Percentiles rank a stretch among this genome's conserved stretches.
Conservation (phyloP, 208 protist species). For the Acanthamoeba rhysodes region DNA sequence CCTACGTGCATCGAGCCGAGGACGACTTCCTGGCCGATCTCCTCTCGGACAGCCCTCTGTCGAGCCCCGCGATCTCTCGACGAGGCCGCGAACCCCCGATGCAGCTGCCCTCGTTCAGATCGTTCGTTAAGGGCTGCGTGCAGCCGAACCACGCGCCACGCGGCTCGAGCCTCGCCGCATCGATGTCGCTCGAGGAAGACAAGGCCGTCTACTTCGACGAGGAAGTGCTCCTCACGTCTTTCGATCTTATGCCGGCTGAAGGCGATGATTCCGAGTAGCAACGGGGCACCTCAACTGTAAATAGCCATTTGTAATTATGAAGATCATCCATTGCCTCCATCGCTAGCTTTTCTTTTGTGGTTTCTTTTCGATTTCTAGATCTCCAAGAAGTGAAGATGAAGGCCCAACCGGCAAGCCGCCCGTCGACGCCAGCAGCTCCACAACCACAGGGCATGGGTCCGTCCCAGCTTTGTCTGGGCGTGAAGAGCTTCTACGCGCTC, state of each 20-base stretch:
- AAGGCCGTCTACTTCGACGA: neutral
- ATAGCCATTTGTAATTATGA: neutral
- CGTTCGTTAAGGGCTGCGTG: too few species aligned
- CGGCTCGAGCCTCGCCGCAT: too few species aligned
- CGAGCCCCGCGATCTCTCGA: neutral
- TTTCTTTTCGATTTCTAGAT: neutral
- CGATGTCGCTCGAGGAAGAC: neutral
- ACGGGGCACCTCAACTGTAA: neutral
- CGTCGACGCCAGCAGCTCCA: neutral
- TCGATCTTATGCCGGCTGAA: neutral
- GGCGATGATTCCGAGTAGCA: neutral
- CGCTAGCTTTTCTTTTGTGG: neutral
- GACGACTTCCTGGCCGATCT: neutral
- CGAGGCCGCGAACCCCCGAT: neutral
- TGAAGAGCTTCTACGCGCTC: slow-evolving; percentile 43
- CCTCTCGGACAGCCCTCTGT: too few species aligned
- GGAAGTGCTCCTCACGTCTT: neutral
- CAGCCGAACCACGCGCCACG: too few species aligned
- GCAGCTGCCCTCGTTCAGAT: too few species aligned
- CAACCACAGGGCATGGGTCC: neutral
- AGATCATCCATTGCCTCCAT: neutral
- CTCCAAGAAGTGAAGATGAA: neutral
- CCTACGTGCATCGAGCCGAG: neutral
- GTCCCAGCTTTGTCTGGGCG: slow-evolving; percentile 65
- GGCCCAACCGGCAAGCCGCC: neutral